Percentiles rank a stretch among this genome's conserved stretches.
Evolutionary conservation across 441 rosid species (phyloP).

Genomic region (Codiaeum variegatum): DNA sequence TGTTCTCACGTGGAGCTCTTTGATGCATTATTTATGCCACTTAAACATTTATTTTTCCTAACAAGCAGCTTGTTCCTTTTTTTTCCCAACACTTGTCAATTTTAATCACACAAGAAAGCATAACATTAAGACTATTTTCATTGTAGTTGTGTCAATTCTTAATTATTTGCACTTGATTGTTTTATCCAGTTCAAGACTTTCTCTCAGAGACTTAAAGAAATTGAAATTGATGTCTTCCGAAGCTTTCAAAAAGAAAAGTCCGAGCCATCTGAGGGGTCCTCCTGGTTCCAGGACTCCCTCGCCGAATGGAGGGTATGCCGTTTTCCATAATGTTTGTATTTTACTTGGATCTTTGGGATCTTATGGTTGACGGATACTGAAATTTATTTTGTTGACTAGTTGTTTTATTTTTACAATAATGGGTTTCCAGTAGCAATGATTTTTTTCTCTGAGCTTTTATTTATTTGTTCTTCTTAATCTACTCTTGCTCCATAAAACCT

Average conservation of each 20-base stretch:
- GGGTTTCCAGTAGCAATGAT: too few relatives aligned
- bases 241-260: conserved; percentile 62
- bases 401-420: not conserved
- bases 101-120: too few relatives aligned
- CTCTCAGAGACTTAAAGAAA: conserved; percentile 63
- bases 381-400: not conserved
- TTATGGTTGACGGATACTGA: conserved; percentile 3
- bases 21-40: not conserved
- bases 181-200: conserved; percentile 65
- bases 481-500: not conserved
- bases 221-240: conserved; percentile 65
- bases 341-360: not conserved
- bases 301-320: conserved; percentile 82
- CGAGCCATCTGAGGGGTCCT: conserved; percentile 79
- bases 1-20: too few relatives aligned
- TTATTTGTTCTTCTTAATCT: not conserved
- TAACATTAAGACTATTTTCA: not conserved
- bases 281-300: conserved; percentile 77
- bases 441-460: not conserved
- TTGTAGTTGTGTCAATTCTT: not conserved
- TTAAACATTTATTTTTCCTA: too few relatives aligned
- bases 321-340: not conserved
- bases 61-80: not conserved
- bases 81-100: not conserved
- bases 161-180: conserved; percentile 7